Conservation (phyloP, 1,139 yeast species). For the Suhomyces anneliseae region DNA sequence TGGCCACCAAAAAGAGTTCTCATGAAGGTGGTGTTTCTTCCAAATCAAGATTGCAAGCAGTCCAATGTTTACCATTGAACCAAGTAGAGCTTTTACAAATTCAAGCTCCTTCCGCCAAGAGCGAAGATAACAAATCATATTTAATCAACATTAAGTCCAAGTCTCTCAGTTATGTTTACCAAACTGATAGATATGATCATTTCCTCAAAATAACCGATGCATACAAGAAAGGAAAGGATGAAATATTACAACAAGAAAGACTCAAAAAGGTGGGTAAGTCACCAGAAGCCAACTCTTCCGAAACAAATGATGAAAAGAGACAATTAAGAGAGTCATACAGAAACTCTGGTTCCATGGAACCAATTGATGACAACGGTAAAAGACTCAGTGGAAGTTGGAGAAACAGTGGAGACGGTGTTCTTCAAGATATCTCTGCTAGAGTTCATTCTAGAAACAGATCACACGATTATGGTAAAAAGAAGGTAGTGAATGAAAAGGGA, state of each 20-base stretch:
- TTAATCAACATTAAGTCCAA: slow-evolving; percentile 49
- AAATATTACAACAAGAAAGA: slow-evolving; percentile 50
- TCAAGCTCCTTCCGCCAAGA: slow-evolving; percentile 20
- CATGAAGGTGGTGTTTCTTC: slow-evolving; percentile 19
- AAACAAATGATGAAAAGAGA: slow-evolving; percentile 35
- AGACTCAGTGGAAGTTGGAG: slow-evolving; percentile 33
- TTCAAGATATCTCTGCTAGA: slow-evolving; percentile 55
- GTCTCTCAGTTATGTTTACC: slow-evolving; percentile 58
- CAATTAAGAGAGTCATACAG: slow-evolving; percentile 44
- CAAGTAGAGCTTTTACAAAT: slow-evolving; percentile 57
- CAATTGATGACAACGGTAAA: slow-evolving; percentile 29
- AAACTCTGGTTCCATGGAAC: slow-evolving; percentile 32
- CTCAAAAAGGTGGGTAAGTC: slow-evolving; percentile 34
- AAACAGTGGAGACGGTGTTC: slow-evolving; percentile 38
- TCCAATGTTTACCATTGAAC: slow-evolving; percentile 75
- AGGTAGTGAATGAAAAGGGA: slow-evolving; percentile 20
- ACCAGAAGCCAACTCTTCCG: slow-evolving; percentile 9
- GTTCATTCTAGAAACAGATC: slow-evolving; percentile 58
- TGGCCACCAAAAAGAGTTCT: slow-evolving; percentile 63
- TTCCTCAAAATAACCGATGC: slow-evolving; percentile 58
- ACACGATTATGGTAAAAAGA: slow-evolving; percentile 36
- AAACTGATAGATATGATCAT: slow-evolving; percentile 63
- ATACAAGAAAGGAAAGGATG: slow-evolving; percentile 65
- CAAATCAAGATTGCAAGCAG: slow-evolving; percentile 57
- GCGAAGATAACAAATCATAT: slow-evolving; percentile 31